Percentiles rank a stretch among this genome's conserved stretches.
Conservation (phyloP, 257 asterid genomes). For the Voacanga thouarsii region DNA sequence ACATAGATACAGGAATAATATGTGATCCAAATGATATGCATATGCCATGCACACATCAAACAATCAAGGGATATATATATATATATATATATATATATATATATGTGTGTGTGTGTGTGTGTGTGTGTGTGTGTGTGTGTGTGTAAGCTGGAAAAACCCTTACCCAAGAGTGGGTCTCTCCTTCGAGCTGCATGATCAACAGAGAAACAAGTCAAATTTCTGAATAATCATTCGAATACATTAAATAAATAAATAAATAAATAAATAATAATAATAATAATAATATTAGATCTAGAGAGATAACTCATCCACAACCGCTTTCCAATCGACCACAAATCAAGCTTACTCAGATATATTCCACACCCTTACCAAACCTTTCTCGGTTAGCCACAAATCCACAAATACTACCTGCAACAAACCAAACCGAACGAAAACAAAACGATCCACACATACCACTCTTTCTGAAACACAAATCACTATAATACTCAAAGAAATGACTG, state of each 20-base stretch:
- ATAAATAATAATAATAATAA: too few relatives aligned
- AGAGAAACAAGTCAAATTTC: constrained; percentile 18
- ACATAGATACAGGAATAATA: too few relatives aligned
- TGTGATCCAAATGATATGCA: background rate
- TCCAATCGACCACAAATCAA: background rate
- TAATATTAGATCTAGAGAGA: constrained; percentile 17
- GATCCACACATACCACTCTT: background rate
- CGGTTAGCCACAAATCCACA: constrained; percentile 6
- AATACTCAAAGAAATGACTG: background rate
- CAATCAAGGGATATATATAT: too few relatives aligned
- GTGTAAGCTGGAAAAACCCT: constrained; percentile 26
- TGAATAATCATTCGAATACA: constrained; percentile 5
- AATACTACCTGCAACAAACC: background rate
- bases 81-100: too few relatives aligned
- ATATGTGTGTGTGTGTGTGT: too few relatives aligned
- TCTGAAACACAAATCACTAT: background rate
- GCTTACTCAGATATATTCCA: background rate
- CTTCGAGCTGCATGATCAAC: constrained; percentile 78
- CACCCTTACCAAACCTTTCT: background rate
- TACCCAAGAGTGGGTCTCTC: constrained; percentile 99
- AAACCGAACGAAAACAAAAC: background rate
- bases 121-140: too few relatives aligned
- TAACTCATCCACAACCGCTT: too few relatives aligned
- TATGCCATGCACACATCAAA: background rate
- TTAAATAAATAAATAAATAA: too few relatives aligned